These are phyloP conservation scores for Nigrospora osmanthi DNA, from an alignment of 2,329 filamentous ascomycete species.

Conservation along the genomic window DNA sequence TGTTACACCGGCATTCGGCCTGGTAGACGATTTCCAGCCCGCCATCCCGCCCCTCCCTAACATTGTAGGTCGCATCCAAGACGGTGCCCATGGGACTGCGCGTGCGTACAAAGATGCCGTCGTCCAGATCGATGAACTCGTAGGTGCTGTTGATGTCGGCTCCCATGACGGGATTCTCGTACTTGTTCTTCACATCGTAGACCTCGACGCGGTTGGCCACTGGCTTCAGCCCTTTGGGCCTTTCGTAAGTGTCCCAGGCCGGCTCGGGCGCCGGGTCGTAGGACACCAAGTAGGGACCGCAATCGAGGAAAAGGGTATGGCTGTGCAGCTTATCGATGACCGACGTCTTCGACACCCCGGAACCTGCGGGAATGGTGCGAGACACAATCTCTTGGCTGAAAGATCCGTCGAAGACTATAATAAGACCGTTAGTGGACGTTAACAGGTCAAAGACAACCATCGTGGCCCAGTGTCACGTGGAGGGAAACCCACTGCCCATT, in stretches of 20 bases:
- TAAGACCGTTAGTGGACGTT: no score
- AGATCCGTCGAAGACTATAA: not conserved
- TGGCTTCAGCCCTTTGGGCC: not conserved
- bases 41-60: not conserved
- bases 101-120: not conserved
- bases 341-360: not conserved
- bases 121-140: not conserved
- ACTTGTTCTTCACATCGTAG: conserved; percentile 1
- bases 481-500: not conserved
- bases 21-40: not conserved
- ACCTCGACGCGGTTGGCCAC: conserved; percentile 17
- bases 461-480: no score
- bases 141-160: conserved; percentile 1
- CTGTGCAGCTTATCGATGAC: not conserved
- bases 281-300: not conserved
- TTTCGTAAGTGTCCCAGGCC: not conserved
- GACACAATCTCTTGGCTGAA: not conserved
- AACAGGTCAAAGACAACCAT: no score
- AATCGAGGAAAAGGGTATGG: not conserved
- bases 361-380: not conserved
- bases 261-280: not conserved
- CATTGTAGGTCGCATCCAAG: not conserved
- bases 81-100: conserved; percentile 1
- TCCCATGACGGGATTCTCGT: not conserved
- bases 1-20: not conserved